Base-by-base conservation (phyloP, 78 protist species). In the Emiliania huxleyi region DNA sequence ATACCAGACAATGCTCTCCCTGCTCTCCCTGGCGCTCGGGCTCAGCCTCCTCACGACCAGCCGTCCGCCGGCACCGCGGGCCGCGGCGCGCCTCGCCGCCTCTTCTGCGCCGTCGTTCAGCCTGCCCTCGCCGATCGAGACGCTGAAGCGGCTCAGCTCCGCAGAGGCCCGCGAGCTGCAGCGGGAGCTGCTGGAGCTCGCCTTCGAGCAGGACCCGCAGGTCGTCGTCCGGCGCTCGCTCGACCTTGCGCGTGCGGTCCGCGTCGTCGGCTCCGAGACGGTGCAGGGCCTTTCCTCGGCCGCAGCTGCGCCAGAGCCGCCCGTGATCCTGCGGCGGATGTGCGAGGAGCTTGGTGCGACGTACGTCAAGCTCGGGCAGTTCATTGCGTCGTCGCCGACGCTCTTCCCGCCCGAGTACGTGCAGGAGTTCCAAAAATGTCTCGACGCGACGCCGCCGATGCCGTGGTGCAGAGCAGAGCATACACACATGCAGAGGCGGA, bases 331-430 rank as follows among this genome's bases (percentile, higher is more conserved):
- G 35, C 42, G 85, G 5, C 42, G 85, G 4, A 4, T 89, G 19
- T 89, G 37, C 84, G 92, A 62, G 81, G 69, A 37, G 81, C 92
- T 89, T 2, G 92, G 92, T 42, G 92, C 92, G 5, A 89, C 92
- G 35, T 89, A 89, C 55, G 21, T 89, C 62, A 89, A 89, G 83
- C 84, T 89, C 12, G 92, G 92, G 2, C 92, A 49, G 77, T 49
- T 38, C 69, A 44, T 89, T 43, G 92, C 92, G 62, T 43, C 69
- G 37, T 43, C 62, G 43, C 92, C 92, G 46, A 89, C 92, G 92
- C 83, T 89, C 49, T 89, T 89, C 83, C 92, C 92, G 46, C 55
- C 92, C 26, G 92, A 89, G 46, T 89, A 89, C 42, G 92, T 89
- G 29, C 35, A 5, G 23, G 92, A 89, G 56, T 89, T 89, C 42